phyloP scores from a whole-genome alignment of 768 basidiomycete species.

The Termitomyces heimii region DNA sequence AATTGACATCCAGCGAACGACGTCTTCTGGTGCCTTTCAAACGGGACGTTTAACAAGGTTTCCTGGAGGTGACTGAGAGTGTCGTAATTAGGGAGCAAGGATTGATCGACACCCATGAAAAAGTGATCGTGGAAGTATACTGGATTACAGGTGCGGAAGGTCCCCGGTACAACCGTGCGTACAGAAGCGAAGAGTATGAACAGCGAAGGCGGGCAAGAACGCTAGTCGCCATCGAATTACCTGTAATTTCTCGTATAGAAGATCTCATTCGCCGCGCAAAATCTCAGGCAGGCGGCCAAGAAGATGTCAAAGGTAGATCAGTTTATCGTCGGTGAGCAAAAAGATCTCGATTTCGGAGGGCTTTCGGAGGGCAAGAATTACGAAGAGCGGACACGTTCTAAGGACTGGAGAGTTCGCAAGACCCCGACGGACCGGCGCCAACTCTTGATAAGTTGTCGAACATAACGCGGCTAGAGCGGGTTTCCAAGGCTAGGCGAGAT shows the following conservation, averaged over 20 bases:
- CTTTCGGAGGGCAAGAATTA: slow-evolving; percentile 17
- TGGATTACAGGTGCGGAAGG: slow-evolving; percentile 10
- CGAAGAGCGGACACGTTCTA: slow-evolving; percentile 2
- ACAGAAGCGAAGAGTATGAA: slow-evolving; percentile 14
- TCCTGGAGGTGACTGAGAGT: slow-evolving; percentile 12
- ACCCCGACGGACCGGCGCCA: slow-evolving; percentile 1
- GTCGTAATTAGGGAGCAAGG: slow-evolving; percentile 8
- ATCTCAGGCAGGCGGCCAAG: slow-evolving; percentile 8
- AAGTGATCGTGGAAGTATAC: slow-evolving; percentile 7
- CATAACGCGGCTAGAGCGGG: not conserved
- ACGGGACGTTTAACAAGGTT: slow-evolving; percentile 16
- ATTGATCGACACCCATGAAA: slow-evolving; percentile 5
- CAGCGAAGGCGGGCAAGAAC: slow-evolving; percentile 5
- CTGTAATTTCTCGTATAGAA: slow-evolving; percentile 8
- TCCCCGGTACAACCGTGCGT: slow-evolving; percentile 20
- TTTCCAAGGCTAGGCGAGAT: slow-evolving; percentile 3
- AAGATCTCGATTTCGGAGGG: slow-evolving; percentile 14
- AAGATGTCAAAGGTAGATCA: slow-evolving; percentile 15
- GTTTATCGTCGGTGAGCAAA: slow-evolving; percentile 9
- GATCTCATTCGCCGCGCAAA: slow-evolving; percentile 7
- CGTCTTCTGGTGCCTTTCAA: slow-evolving; percentile 18
- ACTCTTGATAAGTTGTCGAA: not conserved
- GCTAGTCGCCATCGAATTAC: slow-evolving; percentile 10
- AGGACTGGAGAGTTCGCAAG: not conserved
- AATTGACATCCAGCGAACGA: slow-evolving; percentile 26